Conservation (phyloP, 768 basidiomycete genomes). For the Tylopilus intermedius region DNA sequence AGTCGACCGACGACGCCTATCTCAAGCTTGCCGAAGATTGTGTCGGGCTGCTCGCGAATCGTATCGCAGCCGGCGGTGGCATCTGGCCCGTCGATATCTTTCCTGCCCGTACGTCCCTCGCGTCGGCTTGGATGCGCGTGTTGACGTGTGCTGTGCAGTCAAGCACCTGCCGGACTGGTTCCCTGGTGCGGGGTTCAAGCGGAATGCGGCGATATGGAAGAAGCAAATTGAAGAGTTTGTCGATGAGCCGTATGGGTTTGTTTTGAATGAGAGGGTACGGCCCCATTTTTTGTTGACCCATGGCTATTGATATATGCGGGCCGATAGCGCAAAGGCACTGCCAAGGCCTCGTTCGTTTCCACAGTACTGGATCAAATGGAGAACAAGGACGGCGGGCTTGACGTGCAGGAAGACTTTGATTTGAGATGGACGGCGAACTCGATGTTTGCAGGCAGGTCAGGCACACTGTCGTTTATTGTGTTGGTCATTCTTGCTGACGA, state of each 20-base stretch:
- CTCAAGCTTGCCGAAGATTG: conserved; percentile 41
- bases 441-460: conserved; percentile 52
- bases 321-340: conserved; percentile 33
- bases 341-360: conserved; percentile 39
- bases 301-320: background rate
- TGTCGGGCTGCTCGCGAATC: conserved; percentile 38
- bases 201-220: conserved; percentile 58
- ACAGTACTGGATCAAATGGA: conserved; percentile 44
- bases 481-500: background rate
- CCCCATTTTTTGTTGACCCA: background rate
- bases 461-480: background rate
- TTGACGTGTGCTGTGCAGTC: conserved; percentile 29
- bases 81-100: conserved; percentile 42
- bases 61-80: conserved; percentile 39
- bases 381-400: conserved; percentile 4
- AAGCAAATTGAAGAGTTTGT: conserved; percentile 59
- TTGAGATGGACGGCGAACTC: conserved; percentile 82
- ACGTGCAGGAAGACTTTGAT: conserved; percentile 52
- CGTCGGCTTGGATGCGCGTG: background rate
- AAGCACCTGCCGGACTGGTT: conserved; percentile 59
- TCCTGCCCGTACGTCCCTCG: conserved; percentile 27
- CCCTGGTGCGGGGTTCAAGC: conserved; percentile 64
- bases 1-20: conserved; percentile 37
- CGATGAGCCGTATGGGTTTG: conserved; percentile 56
- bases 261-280: conserved; percentile 52